Evolutionary conservation across 352 stramenopile species (phyloP).

Genomic region (Lagenidium giganteum): DNA sequence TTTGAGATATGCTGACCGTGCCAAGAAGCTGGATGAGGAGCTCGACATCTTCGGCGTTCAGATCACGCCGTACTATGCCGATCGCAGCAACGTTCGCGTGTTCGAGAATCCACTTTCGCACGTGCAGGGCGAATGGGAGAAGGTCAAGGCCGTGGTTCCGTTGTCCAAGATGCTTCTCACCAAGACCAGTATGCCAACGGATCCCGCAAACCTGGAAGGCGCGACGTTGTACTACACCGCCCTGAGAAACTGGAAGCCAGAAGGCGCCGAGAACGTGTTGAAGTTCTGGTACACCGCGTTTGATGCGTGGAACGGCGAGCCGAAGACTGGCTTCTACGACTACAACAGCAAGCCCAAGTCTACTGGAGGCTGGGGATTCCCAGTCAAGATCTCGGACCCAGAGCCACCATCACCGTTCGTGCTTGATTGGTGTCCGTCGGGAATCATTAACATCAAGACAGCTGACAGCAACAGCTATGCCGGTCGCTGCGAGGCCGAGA

Average conservation of each 20-base stretch:
- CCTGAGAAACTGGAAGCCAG: conserved; percentile 14
- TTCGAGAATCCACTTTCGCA: too few relatives aligned
- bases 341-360: conserved; percentile 7
- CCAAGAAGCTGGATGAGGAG: conserved; percentile 17
- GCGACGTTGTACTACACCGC: conserved; percentile 22
- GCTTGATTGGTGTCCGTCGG: too few relatives aligned
- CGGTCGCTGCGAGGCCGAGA: too few relatives aligned
- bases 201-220: conserved; percentile 26
- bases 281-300: conserved; percentile 30
- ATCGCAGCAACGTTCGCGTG: too few relatives aligned
- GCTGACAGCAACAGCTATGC: too few relatives aligned
- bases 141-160: too few relatives aligned
- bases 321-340: conserved; percentile 27
- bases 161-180: conserved; percentile 37
- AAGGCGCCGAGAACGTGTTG: conserved; percentile 5
- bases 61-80: conserved; percentile 58
- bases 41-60: conserved; percentile 50
- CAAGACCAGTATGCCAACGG: conserved; percentile 53
- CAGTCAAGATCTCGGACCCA: too few relatives aligned
- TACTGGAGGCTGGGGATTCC: too few relatives aligned
- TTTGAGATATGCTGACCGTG: conserved; percentile 27
- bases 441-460: too few relatives aligned
- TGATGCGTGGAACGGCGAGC: conserved; percentile 26
- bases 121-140: too few relatives aligned
- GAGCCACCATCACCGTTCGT: too few relatives aligned